Evolutionary conservation across 331 rosid genomes (phyloP).

Genomic region (Rosa hybrid): DNA sequence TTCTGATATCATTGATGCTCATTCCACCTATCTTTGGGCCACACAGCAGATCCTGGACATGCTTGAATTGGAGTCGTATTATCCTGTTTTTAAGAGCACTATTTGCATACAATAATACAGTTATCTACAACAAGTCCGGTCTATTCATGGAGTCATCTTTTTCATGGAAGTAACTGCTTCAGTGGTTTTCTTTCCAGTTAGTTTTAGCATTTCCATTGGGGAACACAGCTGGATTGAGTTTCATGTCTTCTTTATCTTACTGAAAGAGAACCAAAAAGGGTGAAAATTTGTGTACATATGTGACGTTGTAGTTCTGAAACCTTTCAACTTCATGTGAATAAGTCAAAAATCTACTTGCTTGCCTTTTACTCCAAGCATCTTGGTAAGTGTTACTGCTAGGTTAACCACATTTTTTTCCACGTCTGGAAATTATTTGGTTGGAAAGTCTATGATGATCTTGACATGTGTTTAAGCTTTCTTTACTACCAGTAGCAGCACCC

Average conservation of each 20-base stretch:
- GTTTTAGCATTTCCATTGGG: not conserved
- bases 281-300: not conserved
- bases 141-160: not conserved
- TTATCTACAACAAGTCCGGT: not conserved
- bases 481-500: too few species aligned
- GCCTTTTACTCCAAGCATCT: not conserved
- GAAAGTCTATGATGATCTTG: too few species aligned
- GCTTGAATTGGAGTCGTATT: conserved; percentile 58
- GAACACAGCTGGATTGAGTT: not conserved
- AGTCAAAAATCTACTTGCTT: not conserved
- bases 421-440: too few species aligned
- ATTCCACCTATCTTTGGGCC: conserved; percentile 79
- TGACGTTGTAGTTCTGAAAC: not conserved
- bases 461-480: too few species aligned
- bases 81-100: conserved; percentile 49
- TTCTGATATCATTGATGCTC: conserved; percentile 66
- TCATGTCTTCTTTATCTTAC: not conserved
- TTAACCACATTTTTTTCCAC: too few species aligned
- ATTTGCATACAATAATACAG: conserved; percentile 12
- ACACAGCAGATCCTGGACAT: conserved; percentile 57
- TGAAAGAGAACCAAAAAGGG: not conserved
- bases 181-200: not conserved
- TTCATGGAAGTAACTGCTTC: not conserved
- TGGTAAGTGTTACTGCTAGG: not conserved
- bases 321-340: not conserved